Percentiles rank a stretch among this genome's conserved stretches.
These are phyloP conservation scores for Niveomyces coronatus DNA, from an alignment of 2,329 filamentous ascomycete genomes.

Conservation along the genomic window DNA sequence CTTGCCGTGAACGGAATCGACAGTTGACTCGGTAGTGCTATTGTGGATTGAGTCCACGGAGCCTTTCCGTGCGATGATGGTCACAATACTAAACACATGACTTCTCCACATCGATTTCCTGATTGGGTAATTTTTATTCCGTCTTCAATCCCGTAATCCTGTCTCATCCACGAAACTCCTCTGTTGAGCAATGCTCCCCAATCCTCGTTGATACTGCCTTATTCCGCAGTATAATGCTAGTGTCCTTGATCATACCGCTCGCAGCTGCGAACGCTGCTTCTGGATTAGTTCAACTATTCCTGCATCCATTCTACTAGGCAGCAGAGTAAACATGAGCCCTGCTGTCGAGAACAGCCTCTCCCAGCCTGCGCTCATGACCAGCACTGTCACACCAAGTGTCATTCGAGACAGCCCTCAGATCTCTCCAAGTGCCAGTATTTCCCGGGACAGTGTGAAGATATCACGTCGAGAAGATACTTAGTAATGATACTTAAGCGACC, in stretches of 20 bases:
- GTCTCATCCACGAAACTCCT: conserved; percentile 1
- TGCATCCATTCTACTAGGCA: conserved; percentile 2
- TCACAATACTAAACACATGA: background rate
- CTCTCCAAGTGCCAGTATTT: background rate
- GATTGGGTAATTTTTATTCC: background rate
- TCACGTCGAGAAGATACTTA: no score
- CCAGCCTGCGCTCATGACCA: conserved; percentile 8
- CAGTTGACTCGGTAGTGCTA: background rate
- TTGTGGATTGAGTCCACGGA: background rate
- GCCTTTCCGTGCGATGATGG: background rate
- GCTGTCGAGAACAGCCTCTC: conserved; percentile 8
- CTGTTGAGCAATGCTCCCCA: background rate
- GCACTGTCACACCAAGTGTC: conserved; percentile 8
- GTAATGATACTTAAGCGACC: no score
- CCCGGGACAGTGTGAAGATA: no score
- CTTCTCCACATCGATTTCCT: conserved; percentile 1
- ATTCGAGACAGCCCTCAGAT: conserved; percentile 6
- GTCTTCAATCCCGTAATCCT: background rate
- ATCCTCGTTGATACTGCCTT: conserved; percentile 1
- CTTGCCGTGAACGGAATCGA: background rate
- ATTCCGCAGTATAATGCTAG: conserved; percentile 2
- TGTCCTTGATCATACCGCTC: conserved; percentile 1
- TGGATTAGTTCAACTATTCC: no score
- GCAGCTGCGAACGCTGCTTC: background rate
- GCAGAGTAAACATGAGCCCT: conserved; percentile 4